phyloP scores from a whole-genome alignment of 225 moss, liverwort and hornwort genomes.

The Marchantia paleacea region DNA sequence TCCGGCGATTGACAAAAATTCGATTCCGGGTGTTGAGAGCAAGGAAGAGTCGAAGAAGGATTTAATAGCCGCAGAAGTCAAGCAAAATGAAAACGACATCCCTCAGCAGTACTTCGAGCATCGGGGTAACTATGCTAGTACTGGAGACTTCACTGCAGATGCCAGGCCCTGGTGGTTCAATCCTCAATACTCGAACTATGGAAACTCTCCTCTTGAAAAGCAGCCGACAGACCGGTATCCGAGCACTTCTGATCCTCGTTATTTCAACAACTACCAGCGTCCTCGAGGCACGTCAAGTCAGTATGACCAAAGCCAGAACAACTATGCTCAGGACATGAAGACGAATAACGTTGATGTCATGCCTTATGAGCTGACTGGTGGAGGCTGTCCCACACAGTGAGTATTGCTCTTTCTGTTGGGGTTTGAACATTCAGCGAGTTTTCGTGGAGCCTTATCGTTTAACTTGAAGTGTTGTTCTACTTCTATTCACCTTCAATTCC shows the following conservation, averaged over 20 bases:
- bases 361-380: conserved; percentile 29
- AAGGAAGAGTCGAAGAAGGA: conserved; percentile 2
- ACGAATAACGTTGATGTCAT: background rate
- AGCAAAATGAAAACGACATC: background rate
- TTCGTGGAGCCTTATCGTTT: too few species aligned
- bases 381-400: conserved; percentile 47
- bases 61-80: conserved; percentile 5
- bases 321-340: background rate
- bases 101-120: conserved; percentile 6
- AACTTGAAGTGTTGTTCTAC: background rate
- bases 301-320: background rate
- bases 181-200: conserved; percentile 24
- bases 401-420: background rate
- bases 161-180: conserved; percentile 44
- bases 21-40: conserved; percentile 2
- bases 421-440: background rate
- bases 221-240: background rate
- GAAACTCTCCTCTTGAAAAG: background rate
- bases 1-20: background rate
- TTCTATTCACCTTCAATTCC: background rate
- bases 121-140: background rate
- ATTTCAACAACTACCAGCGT: conserved; percentile 8
- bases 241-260: background rate
- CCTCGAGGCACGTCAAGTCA: background rate
- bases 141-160: conserved; percentile 30